Percentiles rank a stretch among this genome's conserved stretches.
Evolutionary conservation across 192 early-diverging fungal genomes (phyloP).

Genomic region (Borealophlyctis nickersoniae): DNA sequence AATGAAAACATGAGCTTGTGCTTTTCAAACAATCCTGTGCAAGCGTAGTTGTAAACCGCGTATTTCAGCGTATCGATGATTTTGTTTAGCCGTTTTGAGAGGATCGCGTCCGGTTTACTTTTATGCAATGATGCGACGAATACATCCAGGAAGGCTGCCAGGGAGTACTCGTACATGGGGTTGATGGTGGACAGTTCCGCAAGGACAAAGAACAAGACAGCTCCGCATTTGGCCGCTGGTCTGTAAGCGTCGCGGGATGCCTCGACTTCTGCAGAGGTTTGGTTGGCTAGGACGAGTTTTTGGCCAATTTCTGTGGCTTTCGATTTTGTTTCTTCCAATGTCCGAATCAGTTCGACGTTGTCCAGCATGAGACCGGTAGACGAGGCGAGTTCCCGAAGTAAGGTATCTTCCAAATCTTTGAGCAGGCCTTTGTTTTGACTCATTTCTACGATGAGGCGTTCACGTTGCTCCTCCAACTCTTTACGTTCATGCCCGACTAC

Average conservation of each 20-base stretch:
- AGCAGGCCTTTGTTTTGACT: conserved; percentile 54
- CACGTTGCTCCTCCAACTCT: conserved; percentile 59
- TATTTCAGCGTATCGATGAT: conserved; percentile 62
- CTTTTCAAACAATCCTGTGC: conserved; percentile 59
- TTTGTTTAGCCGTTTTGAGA: conserved; percentile 50
- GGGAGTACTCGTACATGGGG: conserved; percentile 62
- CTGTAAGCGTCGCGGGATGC: conserved; percentile 56
- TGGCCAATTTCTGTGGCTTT: conserved; percentile 61
- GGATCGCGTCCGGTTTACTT: conserved; percentile 54
- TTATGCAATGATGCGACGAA: conserved; percentile 48
- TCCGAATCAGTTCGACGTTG: conserved; percentile 59
- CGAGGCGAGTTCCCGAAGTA: conserved; percentile 55
- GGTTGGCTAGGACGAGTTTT: conserved; percentile 59
- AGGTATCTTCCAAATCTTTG: conserved; percentile 56
- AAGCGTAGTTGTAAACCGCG: conserved; percentile 62
- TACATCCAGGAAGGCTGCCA: conserved; percentile 57
- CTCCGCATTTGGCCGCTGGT: conserved; percentile 57
- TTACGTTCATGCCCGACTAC: conserved; percentile 57
- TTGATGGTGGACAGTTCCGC: conserved; percentile 61
- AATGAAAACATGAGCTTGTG: conserved; percentile 67
- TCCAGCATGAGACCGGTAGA: conserved; percentile 63
- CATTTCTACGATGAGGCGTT: conserved; percentile 57
- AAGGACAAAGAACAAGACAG: conserved; percentile 60
- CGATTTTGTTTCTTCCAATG: conserved; percentile 59
- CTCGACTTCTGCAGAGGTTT: conserved; percentile 60